phyloP scores from a whole-genome alignment of 2,329 filamentous ascomycete genomes.

The Aspergillus sp. region DNA sequence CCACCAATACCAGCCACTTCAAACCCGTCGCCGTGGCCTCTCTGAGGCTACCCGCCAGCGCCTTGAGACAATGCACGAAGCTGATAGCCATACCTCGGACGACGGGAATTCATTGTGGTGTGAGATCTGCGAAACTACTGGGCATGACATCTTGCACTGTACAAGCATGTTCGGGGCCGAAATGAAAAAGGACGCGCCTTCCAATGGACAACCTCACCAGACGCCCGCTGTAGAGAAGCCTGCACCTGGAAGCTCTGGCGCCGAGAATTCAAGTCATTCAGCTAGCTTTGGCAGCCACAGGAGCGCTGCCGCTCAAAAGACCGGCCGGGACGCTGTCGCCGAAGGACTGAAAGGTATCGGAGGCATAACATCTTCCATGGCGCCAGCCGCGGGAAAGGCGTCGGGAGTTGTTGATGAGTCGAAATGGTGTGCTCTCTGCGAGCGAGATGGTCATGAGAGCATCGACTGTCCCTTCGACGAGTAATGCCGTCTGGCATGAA shows the following conservation, averaged over 20 bases:
- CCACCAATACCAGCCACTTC: constrained; percentile 15
- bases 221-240: constrained; percentile 8
- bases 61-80: constrained; percentile 34
- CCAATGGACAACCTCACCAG: constrained; percentile 8
- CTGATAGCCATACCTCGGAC: constrained; percentile 48
- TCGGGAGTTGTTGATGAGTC: constrained; percentile 68
- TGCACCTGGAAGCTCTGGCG: constrained; percentile 9
- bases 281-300: constrained; percentile 5
- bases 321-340: constrained; percentile 32
- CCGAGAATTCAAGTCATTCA: constrained; percentile 1
- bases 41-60: constrained; percentile 21
- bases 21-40: constrained; percentile 16
- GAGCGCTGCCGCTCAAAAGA: constrained; percentile 22
- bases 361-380: constrained; percentile 35
- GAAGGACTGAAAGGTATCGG: constrained; percentile 35
- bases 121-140: constrained; percentile 86
- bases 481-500: constrained; percentile 22
- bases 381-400: constrained; percentile 66
- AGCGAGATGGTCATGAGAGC: constrained; percentile 92
- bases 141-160: constrained; percentile 90
- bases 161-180: constrained; percentile 68
- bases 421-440: constrained; percentile 96
- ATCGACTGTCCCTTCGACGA: constrained; percentile 92
- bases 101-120: constrained; percentile 75
- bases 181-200: constrained; percentile 8